These are phyloP conservation scores for Dothistroma pini DNA, from an alignment of 2,329 filamentous ascomycete species.

Conservation along the genomic window DNA sequence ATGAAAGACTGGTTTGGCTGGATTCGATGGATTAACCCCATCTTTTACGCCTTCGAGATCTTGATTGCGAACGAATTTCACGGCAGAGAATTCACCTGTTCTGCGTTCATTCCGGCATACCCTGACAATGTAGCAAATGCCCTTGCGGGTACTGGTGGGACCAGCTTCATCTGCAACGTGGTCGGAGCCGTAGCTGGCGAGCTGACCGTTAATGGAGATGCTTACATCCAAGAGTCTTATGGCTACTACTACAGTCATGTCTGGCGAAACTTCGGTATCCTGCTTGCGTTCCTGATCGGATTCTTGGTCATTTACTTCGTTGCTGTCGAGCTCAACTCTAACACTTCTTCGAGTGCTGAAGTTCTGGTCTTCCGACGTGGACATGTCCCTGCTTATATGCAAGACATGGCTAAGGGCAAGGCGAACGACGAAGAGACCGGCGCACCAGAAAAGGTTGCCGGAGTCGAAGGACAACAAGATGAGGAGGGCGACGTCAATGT, in stretches of 20 bases:
- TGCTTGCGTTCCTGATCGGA: constrained; percentile 60
- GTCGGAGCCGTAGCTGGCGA: constrained; percentile 40
- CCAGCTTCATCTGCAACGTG: constrained; percentile 37
- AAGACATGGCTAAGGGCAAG: constrained; percentile 30
- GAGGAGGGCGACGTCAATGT: constrained; percentile 36
- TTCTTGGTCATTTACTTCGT: constrained; percentile 63
- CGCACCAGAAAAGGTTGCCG: constrained; percentile 28
- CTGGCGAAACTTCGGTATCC: constrained; percentile 63
- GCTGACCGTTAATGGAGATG: constrained; percentile 39
- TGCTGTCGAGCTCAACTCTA: constrained; percentile 62
- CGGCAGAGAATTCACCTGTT: constrained; percentile 34
- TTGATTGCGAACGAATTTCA: constrained; percentile 55
- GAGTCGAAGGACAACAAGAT: constrained; percentile 21
- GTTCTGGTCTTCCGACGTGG: constrained; percentile 59
- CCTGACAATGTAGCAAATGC: constrained; percentile 16
- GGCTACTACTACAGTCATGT: constrained; percentile 41
- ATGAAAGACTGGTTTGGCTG: constrained; percentile 57
- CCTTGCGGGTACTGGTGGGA: constrained; percentile 22
- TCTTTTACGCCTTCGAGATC: constrained; percentile 63
- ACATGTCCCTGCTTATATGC: constrained; percentile 42
- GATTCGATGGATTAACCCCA: constrained; percentile 49
- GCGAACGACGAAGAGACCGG: constrained; percentile 36
- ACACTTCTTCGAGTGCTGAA: constrained; percentile 61
- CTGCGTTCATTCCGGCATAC: constrained; percentile 39
- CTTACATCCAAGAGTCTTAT: constrained; percentile 35